Conservation (phyloP, 2,329 filamentous ascomycete species). For the Cladophialophora exuberans region DNA sequence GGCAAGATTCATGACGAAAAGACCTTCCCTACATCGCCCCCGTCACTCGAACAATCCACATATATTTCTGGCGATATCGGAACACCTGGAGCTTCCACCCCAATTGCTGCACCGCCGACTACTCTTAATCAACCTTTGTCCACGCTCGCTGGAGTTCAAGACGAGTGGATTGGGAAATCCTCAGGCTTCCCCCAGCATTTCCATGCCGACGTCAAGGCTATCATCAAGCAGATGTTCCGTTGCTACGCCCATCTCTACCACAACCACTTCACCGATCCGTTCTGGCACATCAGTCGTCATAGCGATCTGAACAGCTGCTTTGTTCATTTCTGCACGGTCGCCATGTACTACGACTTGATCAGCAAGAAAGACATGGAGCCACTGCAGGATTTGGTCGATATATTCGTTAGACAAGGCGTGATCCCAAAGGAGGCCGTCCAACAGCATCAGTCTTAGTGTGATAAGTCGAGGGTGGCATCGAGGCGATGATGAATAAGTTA, state of each 20-base stretch:
- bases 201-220: conserved; percentile 84
- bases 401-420: conserved; percentile 87
- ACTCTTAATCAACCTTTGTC: conserved; percentile 60
- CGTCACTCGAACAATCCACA: conserved; percentile 61
- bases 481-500: conserved; percentile 5
- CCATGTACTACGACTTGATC: conserved; percentile 80
- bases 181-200: conserved; percentile 93
- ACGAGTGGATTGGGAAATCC: conserved; percentile 84
- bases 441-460: conserved; percentile 24
- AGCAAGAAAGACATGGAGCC: conserved; percentile 90
- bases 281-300: conserved; percentile 74
- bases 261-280: conserved; percentile 84
- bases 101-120: conserved; percentile 40
- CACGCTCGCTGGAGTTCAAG: conserved; percentile 63
- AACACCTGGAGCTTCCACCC: conserved; percentile 41
- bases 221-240: conserved; percentile 98
- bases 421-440: conserved; percentile 68
- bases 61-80: conserved; percentile 59
- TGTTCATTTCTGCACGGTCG: conserved; percentile 79
- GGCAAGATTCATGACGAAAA: conserved; percentile 89
- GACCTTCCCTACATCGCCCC: conserved; percentile 87
- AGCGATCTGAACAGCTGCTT: conserved; percentile 85
- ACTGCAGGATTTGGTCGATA: conserved; percentile 90
- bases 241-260: conserved; percentile 98
- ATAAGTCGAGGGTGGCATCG: neutral